Evolutionary conservation across 768 basidiomycete species (phyloP), one percentile per base, ranked within the genome.

Genomic region (Imleria badia): DNA sequence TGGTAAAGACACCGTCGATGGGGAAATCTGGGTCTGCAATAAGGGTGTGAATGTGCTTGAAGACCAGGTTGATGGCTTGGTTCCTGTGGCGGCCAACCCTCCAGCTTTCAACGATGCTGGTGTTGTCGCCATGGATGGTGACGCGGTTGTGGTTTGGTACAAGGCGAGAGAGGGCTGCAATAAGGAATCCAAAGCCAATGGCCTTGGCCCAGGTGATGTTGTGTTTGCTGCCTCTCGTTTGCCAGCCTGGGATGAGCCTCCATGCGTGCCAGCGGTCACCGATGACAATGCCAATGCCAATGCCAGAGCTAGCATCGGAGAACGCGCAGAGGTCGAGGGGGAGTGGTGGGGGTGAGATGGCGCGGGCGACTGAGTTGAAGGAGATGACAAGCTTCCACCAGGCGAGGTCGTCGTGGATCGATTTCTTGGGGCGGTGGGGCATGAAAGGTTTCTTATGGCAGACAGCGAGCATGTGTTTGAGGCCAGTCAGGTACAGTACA

Each of bases 401-500:
- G 1, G 17, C 1, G 0, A 51, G 26, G 26, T 61, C 20, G 0
- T 8, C 0, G 9, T 2, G 1, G 5, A 56, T 50, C 3, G 5
- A 1, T 31, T 61, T 59, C 0, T 38, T 39, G 0, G 60, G 46
- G 1, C 19, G 20, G 6, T 58, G 67, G 10, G 66, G 75, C 33
- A 60, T 38, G 66, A 74, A 73, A 20, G 74, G 76, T 59, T 61
- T 43, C 10, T 69, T 13, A 29, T 41, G 4, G 47, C 63, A 73
- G 1, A 65, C 30, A 0, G 60, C 56, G 0, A 80, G 46, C 65
- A 79, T 73, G 53, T 62, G n/a, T 53, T 81, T 74, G 20, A 81
- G 55, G n/a, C 47, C 45, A 39, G 73, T 78, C 49, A 81, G 70
- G 57, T 75, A 77, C 1, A 78, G 73, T 1, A n/a, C n/a, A n/a